These are phyloP conservation scores for Parachlorella kessleri DNA, from an alignment of 139 green algal species.

Conservation along the genomic window DNA sequence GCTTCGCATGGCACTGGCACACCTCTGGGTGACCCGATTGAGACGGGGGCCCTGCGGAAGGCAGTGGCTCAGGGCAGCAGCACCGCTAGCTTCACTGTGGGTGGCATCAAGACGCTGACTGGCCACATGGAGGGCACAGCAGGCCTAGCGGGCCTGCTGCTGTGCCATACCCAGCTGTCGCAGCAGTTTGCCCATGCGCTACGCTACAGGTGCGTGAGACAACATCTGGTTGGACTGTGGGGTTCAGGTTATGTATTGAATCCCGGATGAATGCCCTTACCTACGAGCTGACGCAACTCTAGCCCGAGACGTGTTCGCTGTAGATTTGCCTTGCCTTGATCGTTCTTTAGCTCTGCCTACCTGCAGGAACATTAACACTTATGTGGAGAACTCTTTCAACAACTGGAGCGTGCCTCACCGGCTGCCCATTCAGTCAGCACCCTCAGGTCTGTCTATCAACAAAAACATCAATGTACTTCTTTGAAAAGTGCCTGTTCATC, in stretches of 20 bases:
- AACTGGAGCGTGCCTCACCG: constrained; percentile 40
- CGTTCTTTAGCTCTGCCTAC: neutral
- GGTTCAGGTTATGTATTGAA: too few relatives aligned
- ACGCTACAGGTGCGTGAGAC: constrained; percentile 49
- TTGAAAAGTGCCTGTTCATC: too few relatives aligned
- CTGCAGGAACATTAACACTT: constrained; percentile 66
- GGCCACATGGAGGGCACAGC: constrained; percentile 81
- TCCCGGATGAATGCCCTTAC: too few relatives aligned
- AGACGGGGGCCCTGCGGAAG: constrained; percentile 70
- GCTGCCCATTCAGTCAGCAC: constrained; percentile 52
- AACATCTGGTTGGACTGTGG: too few relatives aligned
- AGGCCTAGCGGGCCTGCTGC: constrained; percentile 75
- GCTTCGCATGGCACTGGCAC: constrained; percentile 68
- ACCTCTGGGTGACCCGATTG: constrained; percentile 85
- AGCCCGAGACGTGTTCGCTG: too few relatives aligned
- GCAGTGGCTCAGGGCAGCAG: constrained; percentile 35
- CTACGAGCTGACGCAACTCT: too few relatives aligned
- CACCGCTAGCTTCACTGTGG: constrained; percentile 50
- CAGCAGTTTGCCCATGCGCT: constrained; percentile 53
- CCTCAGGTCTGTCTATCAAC: neutral
- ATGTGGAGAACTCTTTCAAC: constrained; percentile 60
- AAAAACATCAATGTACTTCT: neutral
- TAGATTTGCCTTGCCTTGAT: too few relatives aligned
- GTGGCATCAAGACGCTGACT: constrained; percentile 68
- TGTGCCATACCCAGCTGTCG: constrained; percentile 47